Base-by-base conservation (phyloP, 176 grass and related monocot species). In the Raddia guianensis region DNA sequence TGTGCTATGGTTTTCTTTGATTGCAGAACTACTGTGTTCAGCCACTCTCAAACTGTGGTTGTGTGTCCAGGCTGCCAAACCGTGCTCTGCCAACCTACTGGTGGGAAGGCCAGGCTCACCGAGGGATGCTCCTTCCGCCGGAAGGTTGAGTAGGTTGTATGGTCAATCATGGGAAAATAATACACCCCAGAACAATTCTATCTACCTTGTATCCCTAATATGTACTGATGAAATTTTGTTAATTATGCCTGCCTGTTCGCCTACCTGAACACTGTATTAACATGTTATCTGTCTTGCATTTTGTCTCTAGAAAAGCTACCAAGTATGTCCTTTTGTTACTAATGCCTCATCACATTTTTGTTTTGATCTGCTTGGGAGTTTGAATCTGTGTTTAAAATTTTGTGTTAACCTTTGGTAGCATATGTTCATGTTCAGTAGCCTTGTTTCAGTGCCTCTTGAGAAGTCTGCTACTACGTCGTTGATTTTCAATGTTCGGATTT, bases 41-140 rank as follows among this genome's bases (percentile, higher is more conserved):
- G 90, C 74, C 86, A 92, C 69, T 92, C 86, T 5, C 90, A 89
- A 61, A 86, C 90, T 5, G 90, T 92, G 18, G 90, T 92, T 15
- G 82, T 92, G 51, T 89, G 90, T 15, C 72, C 85, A 6, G 86
- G 86, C 67, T 89, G 86, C 67, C 86, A 83, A 43, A 81, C 86
- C 2, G 86, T 92, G 9, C 78, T 92, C 11, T 92, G 90, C 86
- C 90, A 92, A 68, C 90, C 86, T 13, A 92, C 90, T 5, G 86
- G 86, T 19, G 90, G 90, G 1, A 85, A 89, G 60, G 90, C 90
- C 21, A 84, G 90, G 48, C 86, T 92, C 68, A 92, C 90, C 0
- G 86, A 92, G 78, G 90, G 90, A 54, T 92, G 86, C 79, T 92
- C 90, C 12, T 92, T 92, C 90, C 83, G 86, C 6, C 78, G 86